A percentile compares a stretch with the other conserved stretches of the same genome.
phyloP scores from a whole-genome alignment of 169 alveolate genomes.

The Eimeria tenella region DNA sequence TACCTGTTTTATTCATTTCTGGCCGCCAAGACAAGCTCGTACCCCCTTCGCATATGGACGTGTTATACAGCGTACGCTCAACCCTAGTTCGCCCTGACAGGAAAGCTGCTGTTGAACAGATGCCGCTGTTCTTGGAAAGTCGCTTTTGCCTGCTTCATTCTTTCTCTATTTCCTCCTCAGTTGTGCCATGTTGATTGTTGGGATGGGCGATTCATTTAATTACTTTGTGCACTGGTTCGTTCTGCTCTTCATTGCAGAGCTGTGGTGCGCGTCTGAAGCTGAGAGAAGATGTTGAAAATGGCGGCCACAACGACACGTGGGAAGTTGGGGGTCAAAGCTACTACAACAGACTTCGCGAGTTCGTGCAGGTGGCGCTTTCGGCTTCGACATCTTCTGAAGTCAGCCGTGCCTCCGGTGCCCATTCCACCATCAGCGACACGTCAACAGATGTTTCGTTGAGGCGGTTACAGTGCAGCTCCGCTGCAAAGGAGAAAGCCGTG shows the following conservation, averaged over 20 bases:
- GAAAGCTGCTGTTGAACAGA: too few relatives aligned
- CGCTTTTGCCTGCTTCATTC: neutral
- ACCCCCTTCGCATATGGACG: conserved; percentile 70
- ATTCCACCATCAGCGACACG: conserved; percentile 44
- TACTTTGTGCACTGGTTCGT: neutral
- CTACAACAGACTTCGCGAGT: conserved; percentile 71
- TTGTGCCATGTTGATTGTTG: too few relatives aligned
- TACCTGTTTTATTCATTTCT: conserved; percentile 75
- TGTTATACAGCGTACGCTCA: conserved; percentile 32
- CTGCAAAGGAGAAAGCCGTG: conserved; percentile 11
- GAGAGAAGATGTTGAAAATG: conserved; percentile 72
- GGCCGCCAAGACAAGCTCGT: conserved; percentile 70
- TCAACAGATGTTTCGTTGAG: conserved; percentile 54
- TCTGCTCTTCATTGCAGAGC: conserved; percentile 5
- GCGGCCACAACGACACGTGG: conserved; percentile 80
- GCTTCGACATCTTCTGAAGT: conserved; percentile 22
- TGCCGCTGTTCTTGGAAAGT: neutral
- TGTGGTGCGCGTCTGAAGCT: conserved; percentile 73
- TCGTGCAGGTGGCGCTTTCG: conserved; percentile 54
- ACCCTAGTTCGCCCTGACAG: too few relatives aligned
- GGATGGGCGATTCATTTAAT: too few relatives aligned
- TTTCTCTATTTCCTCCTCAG: neutral
- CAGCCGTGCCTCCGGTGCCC: conserved; percentile 27
- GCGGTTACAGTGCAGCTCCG: conserved; percentile 22
- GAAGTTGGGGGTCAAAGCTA: conserved; percentile 69